Percentiles rank a stretch among this genome's conserved stretches.
Conservation (phyloP, 2,329 filamentous ascomycete species). For the Monosporascus cannonballus region DNA sequence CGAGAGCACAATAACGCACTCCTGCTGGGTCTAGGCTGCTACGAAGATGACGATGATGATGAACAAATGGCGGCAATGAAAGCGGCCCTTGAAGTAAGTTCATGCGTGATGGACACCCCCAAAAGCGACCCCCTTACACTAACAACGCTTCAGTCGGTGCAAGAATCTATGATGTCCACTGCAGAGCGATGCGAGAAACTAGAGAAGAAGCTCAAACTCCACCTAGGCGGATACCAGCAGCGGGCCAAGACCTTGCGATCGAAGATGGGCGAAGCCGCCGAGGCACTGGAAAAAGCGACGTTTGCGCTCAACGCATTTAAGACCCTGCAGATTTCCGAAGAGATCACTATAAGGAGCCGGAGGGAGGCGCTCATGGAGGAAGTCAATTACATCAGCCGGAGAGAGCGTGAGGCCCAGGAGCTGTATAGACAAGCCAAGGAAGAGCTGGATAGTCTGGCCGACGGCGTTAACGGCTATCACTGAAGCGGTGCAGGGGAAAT, state of each 20-base stretch:
- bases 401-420: slow-evolving; percentile 89
- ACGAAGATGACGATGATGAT: slow-evolving; percentile 69
- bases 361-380: slow-evolving; percentile 75
- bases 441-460: slow-evolving; percentile 61
- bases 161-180: slow-evolving; percentile 64
- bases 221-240: slow-evolving; percentile 85
- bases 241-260: slow-evolving; percentile 72
- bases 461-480: slow-evolving; percentile 31
- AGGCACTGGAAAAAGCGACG: slow-evolving; percentile 66
- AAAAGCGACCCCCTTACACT: not conserved
- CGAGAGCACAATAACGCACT: slow-evolving; percentile 46
- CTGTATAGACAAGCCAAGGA: slow-evolving; percentile 70
- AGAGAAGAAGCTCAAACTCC: slow-evolving; percentile 85
- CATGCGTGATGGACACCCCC: not conserved
- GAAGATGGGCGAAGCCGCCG: slow-evolving; percentile 72
- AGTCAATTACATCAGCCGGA: slow-evolving; percentile 69
- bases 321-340: slow-evolving; percentile 72
- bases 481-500: slow-evolving; percentile 16
- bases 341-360: slow-evolving; percentile 65
- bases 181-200: slow-evolving; percentile 80
- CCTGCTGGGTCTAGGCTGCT: slow-evolving; percentile 77
- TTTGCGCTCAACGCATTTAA: slow-evolving; percentile 68
- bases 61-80: slow-evolving; percentile 58
- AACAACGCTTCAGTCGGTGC: slow-evolving; percentile 48
- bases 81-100: slow-evolving; percentile 66